Conservation (phyloP, 2,329 filamentous ascomycete species). For the Orbilia quercus region DNA sequence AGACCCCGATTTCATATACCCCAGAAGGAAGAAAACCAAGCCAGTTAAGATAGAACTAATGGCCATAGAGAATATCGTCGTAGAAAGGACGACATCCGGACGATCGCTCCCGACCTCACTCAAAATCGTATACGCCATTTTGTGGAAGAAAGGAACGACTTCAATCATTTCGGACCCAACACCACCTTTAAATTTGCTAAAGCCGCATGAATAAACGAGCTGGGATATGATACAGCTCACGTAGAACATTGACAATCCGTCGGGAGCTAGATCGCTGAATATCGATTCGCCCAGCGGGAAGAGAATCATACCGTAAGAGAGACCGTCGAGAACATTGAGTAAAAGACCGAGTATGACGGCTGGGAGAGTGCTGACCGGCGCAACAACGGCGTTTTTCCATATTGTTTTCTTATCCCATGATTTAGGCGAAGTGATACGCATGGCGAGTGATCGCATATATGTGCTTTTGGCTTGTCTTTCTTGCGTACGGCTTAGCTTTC, state of each 20-base stretch:
- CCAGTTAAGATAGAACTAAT: conserved; percentile 92
- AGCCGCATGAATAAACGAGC: conserved; percentile 82
- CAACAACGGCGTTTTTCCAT: conserved; percentile 73
- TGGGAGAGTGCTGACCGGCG: conserved; percentile 78
- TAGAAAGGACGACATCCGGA: conserved; percentile 87
- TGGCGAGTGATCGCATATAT: conserved; percentile 36
- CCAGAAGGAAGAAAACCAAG: conserved; percentile 89
- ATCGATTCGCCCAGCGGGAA: conserved; percentile 90
- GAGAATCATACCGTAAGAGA: conserved; percentile 90
- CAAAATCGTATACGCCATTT: conserved; percentile 93
- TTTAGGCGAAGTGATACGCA: conserved; percentile 40
- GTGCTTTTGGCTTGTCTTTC: conserved; percentile 71
- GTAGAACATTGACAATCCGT: conserved; percentile 98
- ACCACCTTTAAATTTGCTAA: conserved; percentile 88
- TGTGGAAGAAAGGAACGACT: conserved; percentile 87
- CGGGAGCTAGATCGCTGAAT: conserved; percentile 85
- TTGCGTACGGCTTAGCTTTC: conserved; percentile 43
- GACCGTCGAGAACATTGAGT: conserved; percentile 90
- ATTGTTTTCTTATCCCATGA: conserved; percentile 77
- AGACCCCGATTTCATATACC: conserved; percentile 85
- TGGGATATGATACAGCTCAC: conserved; percentile 96
- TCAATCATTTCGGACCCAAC: conserved; percentile 89
- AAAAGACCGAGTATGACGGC: conserved; percentile 88
- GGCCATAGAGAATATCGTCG: conserved; percentile 90
- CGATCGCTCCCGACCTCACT: conserved; percentile 80